phyloP scores from a whole-genome alignment of 148 eudicot species.

The Selenicereus undatus region DNA sequence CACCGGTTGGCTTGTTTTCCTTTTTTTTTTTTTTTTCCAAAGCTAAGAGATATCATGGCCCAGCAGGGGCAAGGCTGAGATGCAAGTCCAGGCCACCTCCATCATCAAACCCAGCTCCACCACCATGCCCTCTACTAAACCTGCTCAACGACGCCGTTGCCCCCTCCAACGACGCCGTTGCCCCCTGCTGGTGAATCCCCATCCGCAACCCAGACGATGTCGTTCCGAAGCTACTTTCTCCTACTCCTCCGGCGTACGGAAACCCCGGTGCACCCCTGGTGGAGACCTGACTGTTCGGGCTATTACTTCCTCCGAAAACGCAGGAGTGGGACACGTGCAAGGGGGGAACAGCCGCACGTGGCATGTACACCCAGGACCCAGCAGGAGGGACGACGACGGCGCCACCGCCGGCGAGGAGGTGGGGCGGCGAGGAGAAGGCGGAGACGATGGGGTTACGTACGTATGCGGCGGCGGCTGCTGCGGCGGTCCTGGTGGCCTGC shows the following conservation, averaged over 20 bases:
- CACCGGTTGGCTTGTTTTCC: not conserved
- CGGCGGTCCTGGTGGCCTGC: constrained; percentile 61
- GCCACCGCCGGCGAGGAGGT: constrained; percentile 21
- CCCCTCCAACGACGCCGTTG: constrained; percentile 20
- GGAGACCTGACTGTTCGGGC: not conserved
- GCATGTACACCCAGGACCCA: constrained; percentile 58
- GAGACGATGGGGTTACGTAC: constrained; percentile 66
- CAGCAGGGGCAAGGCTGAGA: constrained; percentile 68
- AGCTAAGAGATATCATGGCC: constrained; percentile 25
- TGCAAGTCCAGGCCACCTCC: constrained; percentile 74
- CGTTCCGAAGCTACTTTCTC: constrained; percentile 29
- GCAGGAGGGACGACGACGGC: constrained; percentile 9
- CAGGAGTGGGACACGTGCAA: constrained; percentile 70
- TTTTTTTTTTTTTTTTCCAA: not conserved
- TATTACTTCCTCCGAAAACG: constrained; percentile 30
- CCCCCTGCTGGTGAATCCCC: constrained; percentile 17
- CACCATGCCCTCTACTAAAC: constrained; percentile 33
- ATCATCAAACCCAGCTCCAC: constrained; percentile 54
- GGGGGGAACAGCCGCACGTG: constrained; percentile 51
- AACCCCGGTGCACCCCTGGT: constrained; percentile 35
- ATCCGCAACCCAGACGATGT: constrained; percentile 18
- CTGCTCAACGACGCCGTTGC: constrained; percentile 70
- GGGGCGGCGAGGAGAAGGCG: constrained; percentile 70
- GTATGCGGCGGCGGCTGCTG: constrained; percentile 44
- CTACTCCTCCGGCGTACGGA: constrained; percentile 37